Evolutionary conservation across 2,329 filamentous ascomycete genomes (phyloP), one percentile per base, ranked within the genome.

Genomic region (Atkinsonella texensis): DNA sequence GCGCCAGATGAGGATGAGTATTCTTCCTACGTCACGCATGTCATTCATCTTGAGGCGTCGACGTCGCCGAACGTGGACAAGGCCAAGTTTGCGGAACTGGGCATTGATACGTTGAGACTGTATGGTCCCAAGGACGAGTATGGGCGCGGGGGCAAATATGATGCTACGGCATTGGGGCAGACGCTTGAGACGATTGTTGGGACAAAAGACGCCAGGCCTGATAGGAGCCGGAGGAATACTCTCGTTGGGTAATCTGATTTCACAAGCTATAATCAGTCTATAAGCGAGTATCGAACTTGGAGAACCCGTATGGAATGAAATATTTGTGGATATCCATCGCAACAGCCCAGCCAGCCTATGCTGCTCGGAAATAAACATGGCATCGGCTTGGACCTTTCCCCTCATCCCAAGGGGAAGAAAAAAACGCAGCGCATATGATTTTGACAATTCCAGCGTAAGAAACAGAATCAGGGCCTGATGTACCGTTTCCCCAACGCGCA

Each of bases 181-280:
- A 85, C 87, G 1, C 67, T 96, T 42, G 85, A 89, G 66, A 82
- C 83, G 0, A 84, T 94, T 9, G 72, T 95, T 52, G 88, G 87
- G 0, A 80, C 71, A 42, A 65, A 68, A 35, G 70, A 71, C 55
- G 59, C 57, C 4, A 57, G 64, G 0, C 53, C 64, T 45, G 65
- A 70, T 42, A 62, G 66, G 50, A 73, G 70, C 32, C 64, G 74
- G 6, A 63, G 74, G 42, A 76, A 76, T 54, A 76, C 74, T 4
- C 1, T 53, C 70, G 39, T 65, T 68, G 5, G 66, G 63, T 9
- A 69, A 57, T 28, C 28, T 28, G 28, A 28, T 28, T 28, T 8
- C 28, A 28, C 5, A 28, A 28, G 28, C 28, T 28, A 28, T 28
- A 28, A 28, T 28, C 28, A 4, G 5, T 28, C 28, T 28, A 28